These are phyloP conservation scores for Escovopsis sp. DNA, from an alignment of 2,329 filamentous ascomycete genomes.

Conservation along the genomic window DNA sequence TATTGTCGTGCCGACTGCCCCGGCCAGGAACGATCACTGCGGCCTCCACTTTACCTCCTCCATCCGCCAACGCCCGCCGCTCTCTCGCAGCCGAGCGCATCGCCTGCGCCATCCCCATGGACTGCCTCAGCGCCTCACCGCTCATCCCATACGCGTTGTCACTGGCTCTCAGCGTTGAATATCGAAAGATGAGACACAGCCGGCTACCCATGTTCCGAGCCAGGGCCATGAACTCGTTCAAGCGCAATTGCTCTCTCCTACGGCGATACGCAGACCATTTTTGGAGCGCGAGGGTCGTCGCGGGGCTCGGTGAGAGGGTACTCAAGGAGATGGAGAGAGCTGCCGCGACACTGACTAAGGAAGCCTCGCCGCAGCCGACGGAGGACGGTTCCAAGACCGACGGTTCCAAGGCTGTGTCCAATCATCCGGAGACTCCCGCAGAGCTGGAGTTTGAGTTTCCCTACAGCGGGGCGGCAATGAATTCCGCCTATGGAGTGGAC, in stretches of 20 bases:
- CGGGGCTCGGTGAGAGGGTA: slow-evolving; percentile 37
- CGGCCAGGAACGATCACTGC: slow-evolving; percentile 23
- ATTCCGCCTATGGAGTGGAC: slow-evolving; percentile 15
- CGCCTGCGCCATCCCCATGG: slow-evolving; percentile 35
- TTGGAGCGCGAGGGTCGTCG: slow-evolving; percentile 39
- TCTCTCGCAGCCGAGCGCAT: slow-evolving; percentile 43
- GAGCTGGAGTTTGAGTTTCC: slow-evolving; percentile 8
- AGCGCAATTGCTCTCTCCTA: slow-evolving; percentile 36
- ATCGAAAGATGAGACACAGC: slow-evolving; percentile 48
- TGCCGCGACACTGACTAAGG: slow-evolving; percentile 27
- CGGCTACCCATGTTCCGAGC: slow-evolving; percentile 41
- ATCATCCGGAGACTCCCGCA: slow-evolving; percentile 1
- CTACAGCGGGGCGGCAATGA: slow-evolving; percentile 12
- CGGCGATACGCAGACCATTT: slow-evolving; percentile 39
- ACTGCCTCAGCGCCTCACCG: slow-evolving; percentile 37
- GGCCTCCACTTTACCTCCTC: slow-evolving; percentile 28
- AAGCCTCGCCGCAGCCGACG: slow-evolving; percentile 14
- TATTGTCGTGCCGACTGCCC: slow-evolving; percentile 43
- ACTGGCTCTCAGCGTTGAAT: slow-evolving; percentile 44
- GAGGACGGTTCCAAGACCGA: slow-evolving; percentile 9
- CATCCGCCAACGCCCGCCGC: slow-evolving; percentile 38
- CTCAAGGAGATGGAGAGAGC: slow-evolving; percentile 40
- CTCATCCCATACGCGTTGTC: slow-evolving; percentile 47
- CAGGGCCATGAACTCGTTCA: slow-evolving; percentile 38
- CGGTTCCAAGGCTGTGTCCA: slow-evolving; percentile 6